phyloP scores from a whole-genome alignment of 1,284 basidiomycete species.

The Malassezia brasiliensis region DNA sequence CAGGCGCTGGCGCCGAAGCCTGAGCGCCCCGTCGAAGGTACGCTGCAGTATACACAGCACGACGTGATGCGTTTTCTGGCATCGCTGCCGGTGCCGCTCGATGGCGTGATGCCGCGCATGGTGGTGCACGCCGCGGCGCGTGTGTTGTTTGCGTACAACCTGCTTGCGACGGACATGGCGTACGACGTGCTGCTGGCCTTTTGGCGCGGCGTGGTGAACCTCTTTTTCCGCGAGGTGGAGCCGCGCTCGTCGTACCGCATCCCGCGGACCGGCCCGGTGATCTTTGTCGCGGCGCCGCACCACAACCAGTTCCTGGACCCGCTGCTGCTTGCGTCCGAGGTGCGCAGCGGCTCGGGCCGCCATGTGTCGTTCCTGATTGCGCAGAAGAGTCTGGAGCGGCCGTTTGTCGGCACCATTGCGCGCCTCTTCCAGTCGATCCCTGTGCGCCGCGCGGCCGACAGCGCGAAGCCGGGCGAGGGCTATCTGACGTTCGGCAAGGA shows the following conservation, averaged over 20 bases:
- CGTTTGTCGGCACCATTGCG: conserved; percentile 71
- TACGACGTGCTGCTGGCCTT: conserved; percentile 49
- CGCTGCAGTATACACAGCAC: conserved; percentile 3
- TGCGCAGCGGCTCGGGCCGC: conserved; percentile 67
- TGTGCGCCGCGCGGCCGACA: conserved; percentile 82
- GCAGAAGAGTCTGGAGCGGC: conserved; percentile 78
- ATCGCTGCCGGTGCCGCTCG: conserved; percentile 35
- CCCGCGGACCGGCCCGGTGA: conserved; percentile 75
- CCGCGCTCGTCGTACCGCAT: conserved; percentile 92
- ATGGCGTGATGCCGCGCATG: conserved; percentile 29
- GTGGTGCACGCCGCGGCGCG: conserved; percentile 30
- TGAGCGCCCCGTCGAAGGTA: not conserved
- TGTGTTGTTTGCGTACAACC: conserved; percentile 26
- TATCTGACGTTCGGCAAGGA: conserved; percentile 54
- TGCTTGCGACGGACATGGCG: conserved; percentile 44
- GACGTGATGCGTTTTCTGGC: conserved; percentile 33
- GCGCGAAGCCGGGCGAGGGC: conserved; percentile 69
- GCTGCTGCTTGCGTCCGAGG: conserved; percentile 75
- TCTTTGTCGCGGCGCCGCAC: conserved; percentile 94
- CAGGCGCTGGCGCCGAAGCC: not conserved
- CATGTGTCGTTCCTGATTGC: conserved; percentile 82
- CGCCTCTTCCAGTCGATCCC: conserved; percentile 67
- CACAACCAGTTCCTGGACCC: conserved; percentile 97
- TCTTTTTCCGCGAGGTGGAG: conserved; percentile 91
- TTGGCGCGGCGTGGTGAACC: conserved; percentile 71